phyloP scores from a whole-genome alignment of 371 early-diverging fungal species.

The Batkoa obscura region DNA sequence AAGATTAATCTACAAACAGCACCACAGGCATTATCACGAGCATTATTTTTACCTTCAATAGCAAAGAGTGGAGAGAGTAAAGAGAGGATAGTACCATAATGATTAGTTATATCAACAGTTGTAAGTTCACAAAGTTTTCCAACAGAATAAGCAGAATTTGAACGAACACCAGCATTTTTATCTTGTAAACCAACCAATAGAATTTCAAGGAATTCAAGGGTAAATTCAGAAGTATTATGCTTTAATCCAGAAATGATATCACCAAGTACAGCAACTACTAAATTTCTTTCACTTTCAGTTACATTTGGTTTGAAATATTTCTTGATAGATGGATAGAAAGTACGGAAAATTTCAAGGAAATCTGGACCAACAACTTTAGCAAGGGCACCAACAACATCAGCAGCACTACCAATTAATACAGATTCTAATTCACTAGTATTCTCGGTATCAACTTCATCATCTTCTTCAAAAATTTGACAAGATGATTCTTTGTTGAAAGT shows the following conservation, averaged over 20 bases:
- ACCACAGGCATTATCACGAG: conserved; percentile 76
- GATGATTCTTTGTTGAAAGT: conserved; percentile 61
- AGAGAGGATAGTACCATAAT: conserved; percentile 48
- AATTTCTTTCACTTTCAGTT: conserved; percentile 57
- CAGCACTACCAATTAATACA: conserved; percentile 52
- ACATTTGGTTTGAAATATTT: conserved; percentile 45
- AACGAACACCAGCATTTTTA: conserved; percentile 59
- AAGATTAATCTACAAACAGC: conserved; percentile 66
- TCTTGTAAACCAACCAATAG: conserved; percentile 52
- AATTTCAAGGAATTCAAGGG: conserved; percentile 37
- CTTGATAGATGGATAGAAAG: conserved; percentile 59
- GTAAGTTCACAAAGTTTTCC: conserved; percentile 53
- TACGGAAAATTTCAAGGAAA: conserved; percentile 48
- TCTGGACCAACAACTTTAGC: conserved; percentile 48
- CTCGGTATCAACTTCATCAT: conserved; percentile 49
- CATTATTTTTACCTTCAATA: conserved; percentile 34
- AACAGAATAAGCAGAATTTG: conserved; percentile 68
- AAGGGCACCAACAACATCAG: conserved; percentile 63
- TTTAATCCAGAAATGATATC: conserved; percentile 63
- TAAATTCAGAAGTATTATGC: conserved; percentile 48
- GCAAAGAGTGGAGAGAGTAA: conserved; percentile 54
- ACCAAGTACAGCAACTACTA: conserved; percentile 75
- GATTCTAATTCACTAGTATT: conserved; percentile 74
- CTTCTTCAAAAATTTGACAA: conserved; percentile 55
- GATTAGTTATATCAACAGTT: conserved; percentile 41